phyloP scores from a whole-genome alignment of 257 asterid species.

The Jasminum sambac region DNA sequence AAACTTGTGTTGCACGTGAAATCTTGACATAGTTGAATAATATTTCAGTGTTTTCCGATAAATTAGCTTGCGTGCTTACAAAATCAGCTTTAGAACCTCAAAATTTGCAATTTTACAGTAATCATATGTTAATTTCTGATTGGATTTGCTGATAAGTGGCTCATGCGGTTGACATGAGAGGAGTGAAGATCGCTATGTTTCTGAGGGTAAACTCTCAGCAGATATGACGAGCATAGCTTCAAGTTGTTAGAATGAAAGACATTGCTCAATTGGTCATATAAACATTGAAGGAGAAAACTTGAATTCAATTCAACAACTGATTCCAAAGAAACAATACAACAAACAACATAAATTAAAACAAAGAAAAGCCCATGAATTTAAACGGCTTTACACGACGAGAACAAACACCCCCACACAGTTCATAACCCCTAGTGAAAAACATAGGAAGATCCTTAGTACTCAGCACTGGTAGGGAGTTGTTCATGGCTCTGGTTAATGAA shows the following conservation, averaged over 20 bases:
- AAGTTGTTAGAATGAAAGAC: too few species aligned
- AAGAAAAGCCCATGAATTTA: constrained; percentile 20
- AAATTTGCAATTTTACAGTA: not conserved
- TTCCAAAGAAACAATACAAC: constrained; percentile 17
- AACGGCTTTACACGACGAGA: constrained; percentile 8
- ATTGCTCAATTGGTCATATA: too few species aligned
- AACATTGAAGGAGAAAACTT: too few species aligned
- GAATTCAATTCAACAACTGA: not conserved
- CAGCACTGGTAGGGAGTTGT: constrained; percentile 3
- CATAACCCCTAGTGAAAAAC: not conserved
- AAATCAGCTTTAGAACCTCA: not conserved
- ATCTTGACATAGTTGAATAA: not conserved
- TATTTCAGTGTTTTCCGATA: not conserved
- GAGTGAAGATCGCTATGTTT: too few species aligned
- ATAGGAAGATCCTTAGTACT: not conserved
- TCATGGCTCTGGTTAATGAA: constrained; percentile 2
- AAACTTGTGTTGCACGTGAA: not conserved
- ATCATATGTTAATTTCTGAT: not conserved
- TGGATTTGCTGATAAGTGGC: too few species aligned
- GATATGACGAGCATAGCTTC: too few species aligned
- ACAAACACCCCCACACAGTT: constrained; percentile 21
- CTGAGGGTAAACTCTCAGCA: too few species aligned
- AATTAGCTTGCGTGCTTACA: not conserved
- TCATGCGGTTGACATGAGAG: too few species aligned
- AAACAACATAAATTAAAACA: constrained; percentile 12